Evolutionary conservation across 768 basidiomycete genomes (phyloP).

Genomic region (Suillus cothurnatus): DNA sequence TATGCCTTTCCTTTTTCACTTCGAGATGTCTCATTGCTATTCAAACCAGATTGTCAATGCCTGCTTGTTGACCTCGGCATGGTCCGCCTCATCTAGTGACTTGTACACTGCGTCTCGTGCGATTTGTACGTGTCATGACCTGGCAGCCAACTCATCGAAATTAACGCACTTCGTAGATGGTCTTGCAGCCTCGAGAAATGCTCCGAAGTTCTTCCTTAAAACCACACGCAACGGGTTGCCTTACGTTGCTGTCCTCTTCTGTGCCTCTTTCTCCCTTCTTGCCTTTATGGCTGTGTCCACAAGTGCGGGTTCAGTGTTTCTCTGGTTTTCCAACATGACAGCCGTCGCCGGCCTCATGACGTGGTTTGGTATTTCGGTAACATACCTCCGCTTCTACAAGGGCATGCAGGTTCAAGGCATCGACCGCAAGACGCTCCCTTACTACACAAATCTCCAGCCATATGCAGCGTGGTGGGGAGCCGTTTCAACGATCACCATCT

Average conservation of each 20-base stretch:
- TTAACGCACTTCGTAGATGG: conserved; percentile 55
- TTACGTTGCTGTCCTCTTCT: conserved; percentile 66
- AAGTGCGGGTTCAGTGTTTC: conserved; percentile 74
- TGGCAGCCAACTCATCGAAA: background rate
- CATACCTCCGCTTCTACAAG: conserved; percentile 82
- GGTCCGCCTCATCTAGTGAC: conserved; percentile 90
- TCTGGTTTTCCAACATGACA: conserved; percentile 81
- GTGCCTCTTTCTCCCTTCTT: conserved; percentile 63
- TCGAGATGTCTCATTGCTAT: conserved; percentile 1
- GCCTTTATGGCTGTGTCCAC: conserved; percentile 78
- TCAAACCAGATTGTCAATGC: conserved; percentile 70
- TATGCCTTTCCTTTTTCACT: conserved; percentile 18
- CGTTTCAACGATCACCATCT: conserved; percentile 46
- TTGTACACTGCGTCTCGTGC: conserved; percentile 88
- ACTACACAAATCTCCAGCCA: conserved; percentile 64
- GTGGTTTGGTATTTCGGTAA: conserved; percentile 78
- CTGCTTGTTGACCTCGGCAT: conserved; percentile 83
- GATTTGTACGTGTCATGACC: conserved; percentile 56
- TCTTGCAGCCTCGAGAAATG: conserved; percentile 79
- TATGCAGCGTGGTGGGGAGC: conserved; percentile 65
- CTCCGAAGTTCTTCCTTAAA: conserved; percentile 75
- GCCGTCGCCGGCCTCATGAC: conserved; percentile 67
- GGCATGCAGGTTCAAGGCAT: conserved; percentile 83
- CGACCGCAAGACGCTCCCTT: conserved; percentile 73
- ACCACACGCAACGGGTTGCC: conserved; percentile 79